Percentiles rank a stretch among this genome's conserved stretches.
Conservation (phyloP, 257 asterid genomes). For the Osmanthus fragrans region DNA sequence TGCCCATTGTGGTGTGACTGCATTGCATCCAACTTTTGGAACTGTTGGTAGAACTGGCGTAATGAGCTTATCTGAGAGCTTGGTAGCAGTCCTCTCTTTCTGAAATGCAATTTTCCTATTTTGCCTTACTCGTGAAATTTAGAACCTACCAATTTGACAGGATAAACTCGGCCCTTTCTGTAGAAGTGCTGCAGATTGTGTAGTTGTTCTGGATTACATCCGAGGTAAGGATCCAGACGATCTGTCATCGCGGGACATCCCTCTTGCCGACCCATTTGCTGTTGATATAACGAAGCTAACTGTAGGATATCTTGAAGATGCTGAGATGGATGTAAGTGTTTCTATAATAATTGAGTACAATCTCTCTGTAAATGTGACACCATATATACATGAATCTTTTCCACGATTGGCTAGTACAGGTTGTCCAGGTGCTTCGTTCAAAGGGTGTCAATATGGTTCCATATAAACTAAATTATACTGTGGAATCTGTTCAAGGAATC, state of each 20-base stretch:
- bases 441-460: constrained; percentile 83
- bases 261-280: constrained; percentile 66
- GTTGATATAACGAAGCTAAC: constrained; percentile 69
- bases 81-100: constrained; percentile 49
- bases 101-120: constrained; percentile 5
- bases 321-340: constrained; percentile 78
- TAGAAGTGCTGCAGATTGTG: constrained; percentile 82
- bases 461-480: constrained; percentile 73
- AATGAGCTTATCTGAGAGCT: constrained; percentile 90
- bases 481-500: constrained; percentile 90
- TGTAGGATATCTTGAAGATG: constrained; percentile 91
- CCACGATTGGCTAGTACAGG: constrained; percentile 37
- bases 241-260: constrained; percentile 69
- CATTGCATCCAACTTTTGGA: constrained; percentile 88
- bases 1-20: constrained; percentile 92
- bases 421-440: constrained; percentile 63
- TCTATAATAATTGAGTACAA: background rate
- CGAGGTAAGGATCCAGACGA: constrained; percentile 85
- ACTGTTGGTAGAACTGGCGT: constrained; percentile 88
- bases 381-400: background rate
- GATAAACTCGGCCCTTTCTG: constrained; percentile 95
- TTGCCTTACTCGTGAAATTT: background rate
- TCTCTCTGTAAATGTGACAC: background rate
- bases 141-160: constrained; percentile 34
- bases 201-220: constrained; percentile 62